Evolutionary conservation across 225 moss, liverwort and hornwort species (phyloP), one percentile per base, ranked within the genome.

Genomic region (Polytrichum formosum): DNA sequence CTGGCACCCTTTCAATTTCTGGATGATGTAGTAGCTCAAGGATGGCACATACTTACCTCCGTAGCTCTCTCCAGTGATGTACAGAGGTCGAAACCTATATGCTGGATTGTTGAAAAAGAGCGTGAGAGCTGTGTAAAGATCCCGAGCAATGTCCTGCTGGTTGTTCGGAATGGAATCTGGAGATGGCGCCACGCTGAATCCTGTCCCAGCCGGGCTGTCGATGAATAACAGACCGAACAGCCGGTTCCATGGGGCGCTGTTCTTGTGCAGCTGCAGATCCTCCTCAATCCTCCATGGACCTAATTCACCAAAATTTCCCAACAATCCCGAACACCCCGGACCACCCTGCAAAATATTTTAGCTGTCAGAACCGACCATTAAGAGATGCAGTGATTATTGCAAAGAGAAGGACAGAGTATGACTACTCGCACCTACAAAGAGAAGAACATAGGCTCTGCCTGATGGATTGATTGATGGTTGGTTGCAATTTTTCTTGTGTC

Each of bases 291-390:
- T 72, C 85, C 85, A 88, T 1, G 88, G 85, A 5, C 82, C 88
- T 67, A 88, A 22, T 28, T 88, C 85, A 61, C 84, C 79, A 70
- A 88, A 88, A 65, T 84, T 84, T 4, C 87, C 85, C 8, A 80
- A 2, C 66, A 88, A 6, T 7, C 73, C 77, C 26, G 85, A 88
- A 64, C 85, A 88, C 1, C 85, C 87, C 23, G 81, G 84, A 37
- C 84, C 82, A 1, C 87, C 85, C 79, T 82, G 67, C 72, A 63
- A 61, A 68, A 26, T 5, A 64, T 13, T 13, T 62, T 13, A 7
- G 21, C 26, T 27, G 62, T 62, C 26, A 62, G 62, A 13, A 62
- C 61, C 21, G 10, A 61, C 61, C 23, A 61, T 1, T 31, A 31
- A 37, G 37, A 37, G 37, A 10, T 37, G 10, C 37, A 37, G 37